phyloP scores from a whole-genome alignment of 306 rosid genomes.

The Inga laurina region DNA sequence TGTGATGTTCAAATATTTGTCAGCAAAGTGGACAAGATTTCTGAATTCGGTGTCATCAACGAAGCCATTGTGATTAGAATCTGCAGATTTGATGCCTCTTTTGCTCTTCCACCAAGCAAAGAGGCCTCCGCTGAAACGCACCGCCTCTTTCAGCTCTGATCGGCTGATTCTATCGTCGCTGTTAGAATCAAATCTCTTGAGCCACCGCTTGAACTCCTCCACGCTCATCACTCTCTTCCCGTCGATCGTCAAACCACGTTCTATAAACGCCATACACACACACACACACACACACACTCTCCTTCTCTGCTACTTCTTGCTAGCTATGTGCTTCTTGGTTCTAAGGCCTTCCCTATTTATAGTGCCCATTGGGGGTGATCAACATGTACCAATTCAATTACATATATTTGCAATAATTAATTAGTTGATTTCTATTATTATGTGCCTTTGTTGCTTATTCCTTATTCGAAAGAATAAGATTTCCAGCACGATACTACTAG shows the following conservation, averaged over 20 bases:
- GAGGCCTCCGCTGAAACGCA: conserved; percentile 30
- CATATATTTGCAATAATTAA: background rate
- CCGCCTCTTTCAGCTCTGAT: conserved; percentile 25
- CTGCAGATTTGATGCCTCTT: conserved; percentile 20
- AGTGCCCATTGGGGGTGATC: background rate
- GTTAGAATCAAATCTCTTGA: conserved; percentile 35
- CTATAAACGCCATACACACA: conserved; percentile 41
- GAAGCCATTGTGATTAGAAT: conserved; percentile 34
- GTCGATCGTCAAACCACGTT: conserved; percentile 21
- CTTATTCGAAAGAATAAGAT: background rate
- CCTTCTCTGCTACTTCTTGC: background rate
- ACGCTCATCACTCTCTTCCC: conserved; percentile 42
- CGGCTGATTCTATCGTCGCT: conserved; percentile 40
- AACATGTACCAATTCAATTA: background rate
- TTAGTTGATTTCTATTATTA: background rate
- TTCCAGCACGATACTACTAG: background rate
- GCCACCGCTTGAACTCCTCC: conserved; percentile 42
- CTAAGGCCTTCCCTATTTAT: background rate
- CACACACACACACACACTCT: no score
- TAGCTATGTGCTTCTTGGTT: background rate
- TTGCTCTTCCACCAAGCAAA: conserved; percentile 28
- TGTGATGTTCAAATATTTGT: conserved; percentile 38
- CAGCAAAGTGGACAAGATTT: conserved; percentile 35
- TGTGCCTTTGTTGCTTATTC: background rate
- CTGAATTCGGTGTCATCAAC: conserved; percentile 41